Evolutionary conservation across 2,329 filamentous ascomycete genomes (phyloP), one percentile per base, ranked within the genome.

Genomic region (Stemphylium beticola): DNA sequence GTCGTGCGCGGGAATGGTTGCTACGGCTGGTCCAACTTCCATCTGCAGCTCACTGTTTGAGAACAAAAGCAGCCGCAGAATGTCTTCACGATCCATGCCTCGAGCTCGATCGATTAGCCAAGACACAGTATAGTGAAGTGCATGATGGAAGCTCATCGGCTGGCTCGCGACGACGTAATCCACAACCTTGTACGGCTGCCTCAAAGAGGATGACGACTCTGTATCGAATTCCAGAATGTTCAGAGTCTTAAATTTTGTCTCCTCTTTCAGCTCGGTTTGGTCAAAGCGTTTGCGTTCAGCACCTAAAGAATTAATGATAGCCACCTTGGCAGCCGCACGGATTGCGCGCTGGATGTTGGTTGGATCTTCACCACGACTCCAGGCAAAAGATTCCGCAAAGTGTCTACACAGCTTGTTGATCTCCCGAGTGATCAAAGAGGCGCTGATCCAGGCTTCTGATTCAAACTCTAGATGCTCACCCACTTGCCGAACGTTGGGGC

Each of bases 381-480:
- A 85, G 44, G 86, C 85, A 80, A 96, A 99, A 0, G 95, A 88
- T 65, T 96, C 91, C 0, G 92, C 88, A 53, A 98, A 89, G 67
- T 95, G 90, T 59, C 93, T 85, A 69, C 93, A 96, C 33, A 98
- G 84, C 49, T 91, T 87, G 72, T 98, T 98, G 74, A 99, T 93
- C 74, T 99, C 93, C 45, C 93, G 85, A 44, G 95, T 97, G 53
- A 99, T 90, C 45, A 98, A 83, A 6, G 93, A 96, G 3, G 95
- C 93, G 53, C 91, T 96, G 48, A 99, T 98, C 95, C 95, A 99
- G 17, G 92, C 90, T 76, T 99, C 96, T 2, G 93, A 96, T 76
- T 99, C 95, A 71, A 98, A 99, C 74, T 99, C 96, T 29, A 99
- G 91, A 73, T 99, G 95, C 70, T 98, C 95, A 14, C 93, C 92